Conservation (phyloP, 257 asterid genomes). For the Cynanchum wilfordii region DNA sequence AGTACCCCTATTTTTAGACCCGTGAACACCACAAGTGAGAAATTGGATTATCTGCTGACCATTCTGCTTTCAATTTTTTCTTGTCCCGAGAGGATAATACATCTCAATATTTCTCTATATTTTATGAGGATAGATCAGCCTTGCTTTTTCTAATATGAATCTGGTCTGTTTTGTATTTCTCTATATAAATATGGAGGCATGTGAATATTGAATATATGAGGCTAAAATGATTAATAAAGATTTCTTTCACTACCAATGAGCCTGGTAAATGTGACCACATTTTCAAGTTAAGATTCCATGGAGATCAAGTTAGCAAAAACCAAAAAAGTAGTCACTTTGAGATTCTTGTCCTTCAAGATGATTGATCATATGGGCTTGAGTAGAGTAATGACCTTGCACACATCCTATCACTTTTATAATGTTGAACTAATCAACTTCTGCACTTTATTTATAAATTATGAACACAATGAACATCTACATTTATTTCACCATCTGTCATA, state of each 20-base stretch:
- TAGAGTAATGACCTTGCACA: neutral
- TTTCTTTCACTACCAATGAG: neutral
- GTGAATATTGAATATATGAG: neutral
- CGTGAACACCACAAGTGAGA: neutral
- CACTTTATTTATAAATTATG: neutral
- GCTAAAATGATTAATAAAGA: neutral
- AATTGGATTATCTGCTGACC: neutral
- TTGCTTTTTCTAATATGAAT: neutral
- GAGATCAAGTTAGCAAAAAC: neutral
- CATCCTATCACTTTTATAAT: neutral
- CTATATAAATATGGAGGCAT: neutral
- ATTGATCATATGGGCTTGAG: neutral
- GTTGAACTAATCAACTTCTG: too few species aligned
- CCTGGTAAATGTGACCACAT: neutral
- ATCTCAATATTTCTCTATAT: neutral
- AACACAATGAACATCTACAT: neutral
- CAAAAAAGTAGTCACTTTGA: neutral
- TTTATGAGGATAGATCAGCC: neutral
- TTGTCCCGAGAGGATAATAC: neutral
- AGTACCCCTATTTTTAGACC: neutral
- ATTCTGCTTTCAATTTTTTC: neutral
- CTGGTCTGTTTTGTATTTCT: neutral
- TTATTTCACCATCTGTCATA: neutral
- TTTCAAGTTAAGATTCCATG: neutral
- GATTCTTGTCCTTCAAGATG: neutral